phyloP scores from a whole-genome alignment of 78 protist genomes.

The Mantamonas sphyraenae region DNA sequence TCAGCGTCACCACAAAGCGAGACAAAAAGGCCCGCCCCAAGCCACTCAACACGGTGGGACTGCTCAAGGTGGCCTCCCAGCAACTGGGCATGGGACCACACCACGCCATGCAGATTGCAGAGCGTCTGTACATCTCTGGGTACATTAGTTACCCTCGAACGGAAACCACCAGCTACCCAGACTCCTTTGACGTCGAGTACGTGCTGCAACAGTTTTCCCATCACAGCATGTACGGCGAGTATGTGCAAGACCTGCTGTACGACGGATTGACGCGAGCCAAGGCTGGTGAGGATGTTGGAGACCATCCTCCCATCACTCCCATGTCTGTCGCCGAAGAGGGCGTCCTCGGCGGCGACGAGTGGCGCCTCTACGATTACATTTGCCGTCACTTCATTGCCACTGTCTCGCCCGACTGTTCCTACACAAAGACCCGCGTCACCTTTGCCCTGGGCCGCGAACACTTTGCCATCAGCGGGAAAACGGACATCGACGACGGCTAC shows the following conservation, averaged over 20 bases:
- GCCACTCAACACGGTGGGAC: slow-evolving; percentile 37
- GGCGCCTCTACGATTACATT: slow-evolving; percentile 46
- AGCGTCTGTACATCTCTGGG: slow-evolving; percentile 46
- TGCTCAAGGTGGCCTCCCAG: slow-evolving; percentile 15
- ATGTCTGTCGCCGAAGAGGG: background rate
- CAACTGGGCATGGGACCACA: slow-evolving; percentile 25
- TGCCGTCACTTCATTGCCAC: slow-evolving; percentile 40
- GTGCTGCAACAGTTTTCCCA: background rate
- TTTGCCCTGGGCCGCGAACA: background rate
- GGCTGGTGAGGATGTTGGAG: too few species aligned
- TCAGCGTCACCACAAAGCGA: too few species aligned
- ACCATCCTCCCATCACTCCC: slow-evolving; percentile 74
- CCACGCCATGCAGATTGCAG: slow-evolving; percentile 35
- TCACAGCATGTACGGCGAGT: too few species aligned
- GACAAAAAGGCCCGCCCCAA: slow-evolving; percentile 4
- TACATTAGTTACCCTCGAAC: slow-evolving; percentile 57
- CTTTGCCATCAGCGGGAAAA: background rate
- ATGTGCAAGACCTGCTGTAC: too few species aligned
- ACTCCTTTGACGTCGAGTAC: background rate
- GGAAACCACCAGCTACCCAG: slow-evolving; percentile 38
- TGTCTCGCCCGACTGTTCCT: slow-evolving; percentile 14
- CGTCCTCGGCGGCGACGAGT: background rate
- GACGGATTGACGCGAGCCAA: too few species aligned
- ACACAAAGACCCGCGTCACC: background rate
- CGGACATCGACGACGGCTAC: background rate